Base-by-base conservation (phyloP, 495 filamentous ascomycete species). In the Hypoxylon lienhwacheense region DNA sequence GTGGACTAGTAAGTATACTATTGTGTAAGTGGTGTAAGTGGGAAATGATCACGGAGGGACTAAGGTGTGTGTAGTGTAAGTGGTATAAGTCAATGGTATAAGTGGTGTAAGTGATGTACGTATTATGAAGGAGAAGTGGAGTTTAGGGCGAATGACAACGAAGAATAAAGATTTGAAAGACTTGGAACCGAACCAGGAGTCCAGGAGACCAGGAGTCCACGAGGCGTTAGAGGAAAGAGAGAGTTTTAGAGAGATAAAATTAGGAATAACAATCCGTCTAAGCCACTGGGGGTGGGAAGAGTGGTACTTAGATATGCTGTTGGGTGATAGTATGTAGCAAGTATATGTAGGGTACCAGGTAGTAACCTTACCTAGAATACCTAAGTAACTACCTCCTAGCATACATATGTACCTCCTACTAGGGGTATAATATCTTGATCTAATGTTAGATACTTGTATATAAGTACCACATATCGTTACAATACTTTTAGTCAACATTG, bases 191-290 rank as follows among this genome's bases (percentile, higher is more conserved):
- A n/a, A n/a, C n/a, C n/a, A n/a, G n/a, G n/a, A n/a, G n/a, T n/a
- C n/a, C n/a, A n/a, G n/a, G n/a, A n/a, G 57, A 47, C 41, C 12
- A 26, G 14, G 12, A 47, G 47, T 10, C 42, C 42, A 40, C 34
- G 47, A 61, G 21, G 20, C 29, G n/a, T n/a, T n/a, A n/a, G n/a
- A n/a, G 47, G 40, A 52, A 61, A 36, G 26, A 36, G 19, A 44
- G 41, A 31, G 24, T 39, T 43, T 56, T 49, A 42, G 47, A 39
- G 40, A 25, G 47, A 33, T 34, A 55, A 47, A 47, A 56, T 55
- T 55, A 61, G 52, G 51, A 55, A 55, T 41, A 20, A 41, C n/a
- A 29, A 26, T 46, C 39, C 40, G 40, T 53, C 36, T 28, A 47
- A 55, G 52, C 34, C 46, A 48, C 42, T 32, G 36, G 50, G 17